These are phyloP conservation scores for Creolimax fragrantissima DNA, from an alignment of 78 protist species.

Conservation along the genomic window DNA sequence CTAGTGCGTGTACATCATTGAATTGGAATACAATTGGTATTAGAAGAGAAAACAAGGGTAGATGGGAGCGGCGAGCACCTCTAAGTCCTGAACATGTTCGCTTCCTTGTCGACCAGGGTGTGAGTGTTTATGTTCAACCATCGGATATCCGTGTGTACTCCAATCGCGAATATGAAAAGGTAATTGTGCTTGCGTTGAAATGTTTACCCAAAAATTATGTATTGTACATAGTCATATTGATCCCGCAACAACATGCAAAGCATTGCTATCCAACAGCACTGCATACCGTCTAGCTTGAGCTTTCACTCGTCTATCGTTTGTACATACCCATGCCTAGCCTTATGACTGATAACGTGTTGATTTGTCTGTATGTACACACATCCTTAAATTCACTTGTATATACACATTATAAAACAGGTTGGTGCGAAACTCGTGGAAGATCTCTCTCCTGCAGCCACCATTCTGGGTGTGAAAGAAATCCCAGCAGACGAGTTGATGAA, in stretches of 20 bases:
- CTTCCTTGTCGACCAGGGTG: slow-evolving; percentile 22
- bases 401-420: slow-evolving; percentile 14
- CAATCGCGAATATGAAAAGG: slow-evolving; percentile 48
- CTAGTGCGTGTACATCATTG: no score
- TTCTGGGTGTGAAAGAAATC: slow-evolving; percentile 83
- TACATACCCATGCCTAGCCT: no score
- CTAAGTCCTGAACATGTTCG: slow-evolving; percentile 72
- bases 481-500: slow-evolving; percentile 43
- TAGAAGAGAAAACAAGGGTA: slow-evolving; percentile 71
- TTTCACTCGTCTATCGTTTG: no score
- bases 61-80: slow-evolving; percentile 88
- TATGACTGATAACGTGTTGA: no score
- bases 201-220: no score
- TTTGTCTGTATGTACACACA: neutral
- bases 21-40: neutral
- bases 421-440: slow-evolving; percentile 78
- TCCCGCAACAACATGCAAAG: no score
- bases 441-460: slow-evolving; percentile 43
- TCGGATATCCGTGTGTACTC: slow-evolving; percentile 48
- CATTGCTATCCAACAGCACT: no score
- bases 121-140: slow-evolving; percentile 76
- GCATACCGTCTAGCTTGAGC: no score
- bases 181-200: no score
- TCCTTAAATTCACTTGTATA: neutral
- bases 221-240: no score